Evolutionary conservation across 164 flowering plant species (phyloP).

Genomic region (Stephania yunnanensis): DNA sequence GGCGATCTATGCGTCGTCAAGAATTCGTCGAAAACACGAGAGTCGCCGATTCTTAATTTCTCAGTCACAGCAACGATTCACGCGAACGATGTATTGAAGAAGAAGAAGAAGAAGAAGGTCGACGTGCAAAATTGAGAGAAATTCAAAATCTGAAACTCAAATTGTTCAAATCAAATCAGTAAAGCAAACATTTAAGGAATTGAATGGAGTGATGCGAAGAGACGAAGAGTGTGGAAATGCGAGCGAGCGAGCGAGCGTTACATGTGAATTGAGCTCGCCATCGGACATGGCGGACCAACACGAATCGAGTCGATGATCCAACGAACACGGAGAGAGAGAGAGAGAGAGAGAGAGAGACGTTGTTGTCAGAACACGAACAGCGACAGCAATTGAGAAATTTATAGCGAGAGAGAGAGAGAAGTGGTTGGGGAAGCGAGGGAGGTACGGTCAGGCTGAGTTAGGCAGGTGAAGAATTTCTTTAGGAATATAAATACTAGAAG

Average conservation of each 20-base stretch:
- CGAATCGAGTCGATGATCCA: not conserved
- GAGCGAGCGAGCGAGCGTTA: not conserved
- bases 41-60: not conserved
- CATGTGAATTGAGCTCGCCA: constrained; percentile 12
- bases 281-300: constrained; percentile 9
- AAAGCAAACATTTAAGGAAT: not conserved
- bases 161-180: not conserved
- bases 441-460: no score
- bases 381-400: no score
- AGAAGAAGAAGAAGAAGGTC: not conserved
- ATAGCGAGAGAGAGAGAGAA: not conserved
- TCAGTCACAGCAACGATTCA: not conserved
- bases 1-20: not conserved
- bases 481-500: no score
- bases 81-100: not conserved
- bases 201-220: not conserved
- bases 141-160: not conserved
- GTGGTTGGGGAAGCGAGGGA: not conserved
- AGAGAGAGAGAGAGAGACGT: no score
- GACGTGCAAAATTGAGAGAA: not conserved
- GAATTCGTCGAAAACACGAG: not conserved
- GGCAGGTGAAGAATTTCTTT: no score
- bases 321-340: not conserved
- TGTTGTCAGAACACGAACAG: no score
- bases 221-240: not conserved